Conservation (phyloP, 2,329 filamentous ascomycete species). For the Paecilomyces formosus region DNA sequence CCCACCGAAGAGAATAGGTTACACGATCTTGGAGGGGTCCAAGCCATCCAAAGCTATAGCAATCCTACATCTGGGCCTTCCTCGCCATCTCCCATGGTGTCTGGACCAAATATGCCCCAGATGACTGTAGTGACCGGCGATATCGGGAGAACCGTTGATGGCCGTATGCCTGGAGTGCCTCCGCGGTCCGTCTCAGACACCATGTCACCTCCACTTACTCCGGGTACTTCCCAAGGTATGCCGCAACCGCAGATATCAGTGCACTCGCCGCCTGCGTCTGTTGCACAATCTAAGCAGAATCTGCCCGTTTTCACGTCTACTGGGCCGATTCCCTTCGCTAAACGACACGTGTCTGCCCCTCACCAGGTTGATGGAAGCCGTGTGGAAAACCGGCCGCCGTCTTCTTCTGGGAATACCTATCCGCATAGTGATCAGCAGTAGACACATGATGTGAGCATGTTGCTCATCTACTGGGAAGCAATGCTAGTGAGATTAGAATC, state of each 20-base stretch:
- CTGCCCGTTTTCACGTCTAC: conserved; percentile 45
- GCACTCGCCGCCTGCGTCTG: conserved; percentile 21
- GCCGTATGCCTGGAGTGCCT: neutral
- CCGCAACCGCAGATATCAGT: conserved; percentile 13
- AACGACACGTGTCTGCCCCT: conserved; percentile 9
- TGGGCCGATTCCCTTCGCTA: conserved; percentile 36
- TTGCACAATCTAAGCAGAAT: conserved; percentile 30
- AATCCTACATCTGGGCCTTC: neutral
- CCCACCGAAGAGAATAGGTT: neutral
- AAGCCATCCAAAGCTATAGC: neutral
- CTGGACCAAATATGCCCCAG: neutral
- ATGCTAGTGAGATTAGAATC: neutral
- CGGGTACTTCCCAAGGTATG: conserved; percentile 5
- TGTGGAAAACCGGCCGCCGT: neutral
- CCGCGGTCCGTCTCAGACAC: neutral
- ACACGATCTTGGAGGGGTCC: neutral
- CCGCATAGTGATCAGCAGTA: neutral
- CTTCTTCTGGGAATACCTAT: neutral
- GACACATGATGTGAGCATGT: neutral
- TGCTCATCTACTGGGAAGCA: neutral
- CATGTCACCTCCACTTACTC: conserved; percentile 20
- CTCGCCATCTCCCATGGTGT: neutral
- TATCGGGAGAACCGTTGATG: neutral
- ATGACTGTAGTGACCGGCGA: neutral
- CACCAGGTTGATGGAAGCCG: neutral